Conservation (phyloP, 495 filamentous ascomycete genomes). For the Penicillium odoratum region DNA sequence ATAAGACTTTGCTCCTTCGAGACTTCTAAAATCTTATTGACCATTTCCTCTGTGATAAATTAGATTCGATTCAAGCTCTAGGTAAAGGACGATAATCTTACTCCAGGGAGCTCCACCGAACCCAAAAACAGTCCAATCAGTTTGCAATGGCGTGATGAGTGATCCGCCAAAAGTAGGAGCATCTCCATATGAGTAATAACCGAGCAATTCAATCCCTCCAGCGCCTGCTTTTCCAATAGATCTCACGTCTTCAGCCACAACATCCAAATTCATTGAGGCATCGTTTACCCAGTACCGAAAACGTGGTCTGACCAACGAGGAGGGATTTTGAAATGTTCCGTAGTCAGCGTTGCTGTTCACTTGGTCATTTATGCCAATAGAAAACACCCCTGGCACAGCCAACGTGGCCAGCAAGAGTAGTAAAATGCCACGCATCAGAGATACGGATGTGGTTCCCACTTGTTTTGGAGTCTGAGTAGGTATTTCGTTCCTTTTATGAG, state of each 20-base stretch:
- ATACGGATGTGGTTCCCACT: background rate
- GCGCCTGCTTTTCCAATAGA: conserved; percentile 33
- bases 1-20: conserved; percentile 38
- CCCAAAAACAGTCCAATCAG: conserved; percentile 48
- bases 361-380: conserved; percentile 18
- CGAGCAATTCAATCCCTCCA: conserved; percentile 45
- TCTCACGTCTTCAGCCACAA: conserved; percentile 36
- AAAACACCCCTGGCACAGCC: background rate
- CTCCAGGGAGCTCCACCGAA: conserved; percentile 45
- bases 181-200: conserved; percentile 42
- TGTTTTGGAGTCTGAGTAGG: background rate
- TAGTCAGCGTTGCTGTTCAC: conserved; percentile 13
- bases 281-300: conserved; percentile 47
- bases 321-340: conserved; percentile 29
- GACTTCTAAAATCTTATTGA: conserved; percentile 36
- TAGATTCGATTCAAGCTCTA: background rate
- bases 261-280: conserved; percentile 33
- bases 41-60: conserved; percentile 25
- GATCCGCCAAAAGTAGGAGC: background rate
- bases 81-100: background rate
- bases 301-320: conserved; percentile 21
- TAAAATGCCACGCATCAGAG: background rate
- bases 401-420: background rate
- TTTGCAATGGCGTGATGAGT: background rate
- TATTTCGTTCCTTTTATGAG: no score